Evolutionary conservation across 2,329 filamentous ascomycete species (phyloP), one percentile per base, ranked within the genome.

Genomic region (Colletotrichum musae): DNA sequence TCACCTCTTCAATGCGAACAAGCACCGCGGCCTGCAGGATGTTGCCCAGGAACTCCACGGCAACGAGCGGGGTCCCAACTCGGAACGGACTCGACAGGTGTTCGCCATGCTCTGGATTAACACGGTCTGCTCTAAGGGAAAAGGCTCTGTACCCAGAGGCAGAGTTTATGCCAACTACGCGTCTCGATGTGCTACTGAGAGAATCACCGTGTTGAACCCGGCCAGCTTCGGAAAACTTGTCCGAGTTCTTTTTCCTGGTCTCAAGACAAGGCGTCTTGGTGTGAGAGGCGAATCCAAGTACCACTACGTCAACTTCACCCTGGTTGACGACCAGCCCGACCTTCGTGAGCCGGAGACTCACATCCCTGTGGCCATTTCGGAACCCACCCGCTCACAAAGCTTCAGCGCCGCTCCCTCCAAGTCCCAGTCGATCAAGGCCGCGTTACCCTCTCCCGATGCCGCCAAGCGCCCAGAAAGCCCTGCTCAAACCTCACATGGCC

Each of bases 211-310:
- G 10, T 83, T 99, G 66, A 99, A 99, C 77, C 96, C 96, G 50
- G 96, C 96, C 10, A 98, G 95, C 32, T 99, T 99, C 81, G 96
- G 96, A 65, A 99, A 99, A 81, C 89, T 99, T 51, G 96, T 99
- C 41, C 91, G 96, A 39, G 95, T 99, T 47, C 92, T 99, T 59
- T 99, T 98, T 75, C 95, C 96, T 0, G 95, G 95, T 50, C 91
- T 99, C 24, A 95, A 97, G 81, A 99, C 96, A 39, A 89, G 96
- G 68, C 89, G 96, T 72, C 86, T 99, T 13, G 96, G 96, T 71
- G 95, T 98, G 54, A 91, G 96, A 61, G 96, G 96, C 72, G 95
- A 98, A 82, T 99, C 96, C 15, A 99, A 99, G 79, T 99, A 99
- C 79, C 96, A 99, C 80, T 99, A 99, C 76, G 89, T 92, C 54